Percentiles rank a stretch among this genome's conserved stretches.
Conservation (phyloP, 2,329 filamentous ascomycete genomes). For the Coniochaeta ligniaria region DNA sequence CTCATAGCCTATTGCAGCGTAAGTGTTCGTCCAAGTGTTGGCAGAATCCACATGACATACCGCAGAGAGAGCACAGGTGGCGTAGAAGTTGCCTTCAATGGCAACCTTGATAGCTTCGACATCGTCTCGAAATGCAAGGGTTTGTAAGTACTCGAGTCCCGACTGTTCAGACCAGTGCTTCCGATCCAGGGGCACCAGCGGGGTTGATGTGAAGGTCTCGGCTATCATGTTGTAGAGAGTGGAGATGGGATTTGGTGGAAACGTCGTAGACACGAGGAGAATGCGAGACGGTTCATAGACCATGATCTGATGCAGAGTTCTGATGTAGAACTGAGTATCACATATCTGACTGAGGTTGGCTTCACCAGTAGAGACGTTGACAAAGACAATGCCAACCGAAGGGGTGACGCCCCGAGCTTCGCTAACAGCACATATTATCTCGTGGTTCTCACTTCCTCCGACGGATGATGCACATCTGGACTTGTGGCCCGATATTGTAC, state of each 20-base stretch:
- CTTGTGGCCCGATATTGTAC: slow-evolving; percentile 36
- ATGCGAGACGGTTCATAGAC: slow-evolving; percentile 76
- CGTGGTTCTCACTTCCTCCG: slow-evolving; percentile 48
- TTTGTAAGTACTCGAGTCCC: slow-evolving; percentile 71
- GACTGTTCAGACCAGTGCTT: slow-evolving; percentile 75
- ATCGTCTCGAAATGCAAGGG: slow-evolving; percentile 73
- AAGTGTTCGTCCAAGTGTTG: slow-evolving; percentile 9
- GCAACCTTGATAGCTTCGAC: slow-evolving; percentile 74
- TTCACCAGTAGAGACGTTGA: slow-evolving; percentile 81
- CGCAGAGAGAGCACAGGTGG: slow-evolving; percentile 77
- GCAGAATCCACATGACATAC: slow-evolving; percentile 39
- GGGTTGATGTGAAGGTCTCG: slow-evolving; percentile 57
- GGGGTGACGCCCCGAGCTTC: slow-evolving; percentile 85
- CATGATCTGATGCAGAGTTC: slow-evolving; percentile 78
- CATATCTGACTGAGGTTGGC: slow-evolving; percentile 83
- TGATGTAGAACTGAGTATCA: slow-evolving; percentile 86
- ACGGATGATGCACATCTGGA: slow-evolving; percentile 33
- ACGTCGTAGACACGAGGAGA: slow-evolving; percentile 67
- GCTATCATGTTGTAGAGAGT: slow-evolving; percentile 69
- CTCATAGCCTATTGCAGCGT: slow-evolving; percentile 57
- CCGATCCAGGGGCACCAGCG: slow-evolving; percentile 60
- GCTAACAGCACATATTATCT: slow-evolving; percentile 80
- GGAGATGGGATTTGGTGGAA: slow-evolving; percentile 57
- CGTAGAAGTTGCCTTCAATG: slow-evolving; percentile 77
- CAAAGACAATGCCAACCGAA: slow-evolving; percentile 76